phyloP scores from a whole-genome alignment of 2,329 filamentous ascomycete genomes.

The Cercospora zeina region DNA sequence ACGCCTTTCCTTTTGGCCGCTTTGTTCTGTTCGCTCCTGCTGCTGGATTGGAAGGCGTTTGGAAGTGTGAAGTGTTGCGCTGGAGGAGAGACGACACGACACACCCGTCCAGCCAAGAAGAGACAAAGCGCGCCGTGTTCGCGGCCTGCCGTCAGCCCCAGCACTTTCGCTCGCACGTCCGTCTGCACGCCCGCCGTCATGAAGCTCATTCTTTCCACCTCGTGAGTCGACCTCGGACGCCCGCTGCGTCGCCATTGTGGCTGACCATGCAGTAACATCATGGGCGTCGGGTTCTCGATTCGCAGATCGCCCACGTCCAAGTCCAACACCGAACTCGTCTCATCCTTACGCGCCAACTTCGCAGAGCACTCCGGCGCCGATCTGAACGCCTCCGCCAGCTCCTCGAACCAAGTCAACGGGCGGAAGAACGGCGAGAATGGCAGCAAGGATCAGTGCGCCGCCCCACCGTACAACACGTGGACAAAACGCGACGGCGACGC shows the following conservation, averaged over 20 bases:
- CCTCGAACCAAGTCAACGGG: constrained; percentile 20
- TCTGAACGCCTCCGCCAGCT: constrained; percentile 12
- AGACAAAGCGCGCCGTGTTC: constrained; percentile 9
- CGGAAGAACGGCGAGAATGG: constrained; percentile 17
- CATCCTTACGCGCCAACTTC: constrained; percentile 83
- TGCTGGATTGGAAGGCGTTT: constrained; percentile 1
- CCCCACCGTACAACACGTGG: constrained; percentile 59
- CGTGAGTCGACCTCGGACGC: constrained; percentile 56
- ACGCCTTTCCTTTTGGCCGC: constrained; percentile 1
- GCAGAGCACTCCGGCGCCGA: constrained; percentile 31
- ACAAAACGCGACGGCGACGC: constrained; percentile 63
- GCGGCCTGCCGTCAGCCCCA: constrained; percentile 8
- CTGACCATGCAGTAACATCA: constrained; percentile 66
- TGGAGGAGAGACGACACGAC: not conserved
- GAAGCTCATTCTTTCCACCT: constrained; percentile 82
- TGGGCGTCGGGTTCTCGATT: constrained; percentile 80
- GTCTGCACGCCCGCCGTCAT: constrained; percentile 50
- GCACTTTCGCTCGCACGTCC: not conserved
- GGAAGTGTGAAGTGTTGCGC: not conserved
- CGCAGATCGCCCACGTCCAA: constrained; percentile 74
- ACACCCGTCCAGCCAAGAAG: constrained; percentile 6
- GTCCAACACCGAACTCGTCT: constrained; percentile 90
- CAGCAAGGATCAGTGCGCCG: constrained; percentile 20
- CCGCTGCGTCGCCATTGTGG: constrained; percentile 14
- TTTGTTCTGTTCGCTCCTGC: not conserved